A percentile compares a stretch with the other conserved stretches of the same genome.
These are phyloP conservation scores for Nakazawaea pomicola DNA, from an alignment of 805 yeast species.

Conservation along the genomic window DNA sequence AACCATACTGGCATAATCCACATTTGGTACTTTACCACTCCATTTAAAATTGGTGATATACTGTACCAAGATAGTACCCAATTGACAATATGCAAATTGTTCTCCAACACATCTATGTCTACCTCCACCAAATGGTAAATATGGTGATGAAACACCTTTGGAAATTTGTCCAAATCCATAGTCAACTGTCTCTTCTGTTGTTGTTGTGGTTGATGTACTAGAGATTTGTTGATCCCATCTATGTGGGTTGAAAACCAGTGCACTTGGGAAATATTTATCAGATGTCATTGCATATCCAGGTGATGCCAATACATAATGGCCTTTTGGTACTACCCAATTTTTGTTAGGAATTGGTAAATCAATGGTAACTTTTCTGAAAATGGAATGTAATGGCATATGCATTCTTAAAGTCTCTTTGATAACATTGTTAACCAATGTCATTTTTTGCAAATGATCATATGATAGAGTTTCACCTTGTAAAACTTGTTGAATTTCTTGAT, in stretches of 20 bases:
- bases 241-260: conserved; percentile 71
- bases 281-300: conserved; percentile 88
- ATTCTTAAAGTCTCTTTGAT: conserved; percentile 92
- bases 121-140: conserved; percentile 98
- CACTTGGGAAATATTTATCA: conserved; percentile 74
- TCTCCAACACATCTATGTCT: conserved; percentile 99
- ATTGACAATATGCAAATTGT: conserved; percentile 92
- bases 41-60: conserved; percentile 74
- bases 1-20: conserved; percentile 88
- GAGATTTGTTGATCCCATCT: conserved; percentile 88
- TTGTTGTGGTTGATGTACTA: conserved; percentile 22
- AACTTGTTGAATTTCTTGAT: conserved; percentile 65
- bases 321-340: conserved; percentile 75
- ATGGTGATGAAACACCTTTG: conserved; percentile 94
- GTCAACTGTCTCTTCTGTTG: conserved; percentile 52
- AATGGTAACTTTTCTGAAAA: conserved; percentile 84
- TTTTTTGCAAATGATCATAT: conserved; percentile 76
- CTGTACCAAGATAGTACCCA: conserved; percentile 77
- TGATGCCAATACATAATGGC: conserved; percentile 85
- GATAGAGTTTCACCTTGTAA: conserved; percentile 59
- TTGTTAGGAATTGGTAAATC: conserved; percentile 73
- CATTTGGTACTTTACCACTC: conserved; percentile 61
- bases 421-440: conserved; percentile 77
- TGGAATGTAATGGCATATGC: conserved; percentile 95
- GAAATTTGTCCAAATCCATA: conserved; percentile 97